A percentile compares a stretch with the other conserved stretches of the same genome.
Evolutionary conservation across 345 rosid species (phyloP).

Genomic region (Camelina laxa): DNA sequence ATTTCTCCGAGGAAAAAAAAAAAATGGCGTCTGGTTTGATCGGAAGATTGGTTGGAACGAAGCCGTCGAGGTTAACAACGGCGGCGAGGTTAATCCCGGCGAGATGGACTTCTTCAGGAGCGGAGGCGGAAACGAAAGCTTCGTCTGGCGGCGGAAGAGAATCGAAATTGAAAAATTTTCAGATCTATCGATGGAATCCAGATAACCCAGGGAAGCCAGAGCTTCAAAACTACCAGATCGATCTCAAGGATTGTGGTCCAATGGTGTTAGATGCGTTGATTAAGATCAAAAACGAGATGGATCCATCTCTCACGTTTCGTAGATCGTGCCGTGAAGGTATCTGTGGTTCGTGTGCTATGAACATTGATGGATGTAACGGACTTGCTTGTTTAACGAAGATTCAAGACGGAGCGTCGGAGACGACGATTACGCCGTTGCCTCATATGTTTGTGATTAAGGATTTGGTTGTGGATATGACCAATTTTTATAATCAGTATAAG

Average conservation of each 20-base stretch:
- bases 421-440: constrained; percentile 84
- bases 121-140: constrained; percentile 47
- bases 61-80: constrained; percentile 35
- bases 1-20: background rate
- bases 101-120: constrained; percentile 54
- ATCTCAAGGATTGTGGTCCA: constrained; percentile 91
- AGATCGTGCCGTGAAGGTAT: constrained; percentile 98
- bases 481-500: constrained; percentile 95
- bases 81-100: constrained; percentile 49
- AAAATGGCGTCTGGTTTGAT: constrained; percentile 64
- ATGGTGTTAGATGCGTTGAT: constrained; percentile 96
- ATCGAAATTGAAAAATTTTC: constrained; percentile 65
- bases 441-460: constrained; percentile 98
- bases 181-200: constrained; percentile 97
- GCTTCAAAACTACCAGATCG: constrained; percentile 73
- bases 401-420: constrained; percentile 39
- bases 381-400: constrained; percentile 94
- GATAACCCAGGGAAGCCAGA: constrained; percentile 80
- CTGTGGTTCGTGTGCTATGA: constrained; percentile 98
- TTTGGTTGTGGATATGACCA: constrained; percentile 96
- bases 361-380: constrained; percentile 96
- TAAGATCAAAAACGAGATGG: constrained; percentile 98
- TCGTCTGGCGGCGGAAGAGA: constrained; percentile 26
- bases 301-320: constrained; percentile 90
- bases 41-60: constrained; percentile 47